These are phyloP conservation scores for Allium cepa DNA, from an alignment of 106 monocot species.

Conservation along the genomic window DNA sequence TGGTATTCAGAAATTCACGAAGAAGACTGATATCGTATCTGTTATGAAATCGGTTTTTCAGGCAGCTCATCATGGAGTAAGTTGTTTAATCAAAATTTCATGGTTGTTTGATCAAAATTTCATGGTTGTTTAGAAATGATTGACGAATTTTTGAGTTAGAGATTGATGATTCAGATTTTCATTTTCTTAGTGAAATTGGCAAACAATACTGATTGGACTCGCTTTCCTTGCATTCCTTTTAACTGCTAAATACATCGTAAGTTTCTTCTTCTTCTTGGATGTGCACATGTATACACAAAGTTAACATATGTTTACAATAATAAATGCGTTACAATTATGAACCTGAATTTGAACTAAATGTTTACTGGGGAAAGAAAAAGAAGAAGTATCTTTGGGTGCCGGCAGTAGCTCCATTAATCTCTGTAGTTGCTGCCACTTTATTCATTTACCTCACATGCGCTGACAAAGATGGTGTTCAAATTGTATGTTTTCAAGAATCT, in stretches of 20 bases:
- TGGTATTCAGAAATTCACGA: constrained; percentile 54
- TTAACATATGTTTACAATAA: too few species aligned
- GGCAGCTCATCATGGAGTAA: constrained; percentile 46
- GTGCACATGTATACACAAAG: too few species aligned
- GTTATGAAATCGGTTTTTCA: constrained; percentile 58
- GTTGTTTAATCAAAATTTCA: background rate
- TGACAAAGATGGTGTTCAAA: constrained; percentile 58
- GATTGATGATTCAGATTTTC: too few species aligned
- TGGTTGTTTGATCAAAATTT: too few species aligned
- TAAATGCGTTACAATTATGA: too few species aligned
- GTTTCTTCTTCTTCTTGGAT: constrained; percentile 1
- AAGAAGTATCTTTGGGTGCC: constrained; percentile 76
- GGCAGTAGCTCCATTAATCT: constrained; percentile 64
- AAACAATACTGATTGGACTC: constrained; percentile 52
- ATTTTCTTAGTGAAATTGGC: constrained; percentile 73
- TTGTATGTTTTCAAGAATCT: constrained; percentile 30
- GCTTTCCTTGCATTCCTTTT: constrained; percentile 56
- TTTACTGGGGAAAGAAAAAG: constrained; percentile 58
- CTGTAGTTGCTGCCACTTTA: constrained; percentile 63
- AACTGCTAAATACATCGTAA: constrained; percentile 53
- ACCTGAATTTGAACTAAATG: background rate
- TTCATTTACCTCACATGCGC: constrained; percentile 60
- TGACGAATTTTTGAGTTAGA: too few species aligned
- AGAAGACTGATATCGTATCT: constrained; percentile 45
- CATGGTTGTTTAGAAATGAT: too few species aligned